Base-by-base conservation (phyloP, 2,329 filamentous ascomycete species). In the Pseudogymnoascus sp. region DNA sequence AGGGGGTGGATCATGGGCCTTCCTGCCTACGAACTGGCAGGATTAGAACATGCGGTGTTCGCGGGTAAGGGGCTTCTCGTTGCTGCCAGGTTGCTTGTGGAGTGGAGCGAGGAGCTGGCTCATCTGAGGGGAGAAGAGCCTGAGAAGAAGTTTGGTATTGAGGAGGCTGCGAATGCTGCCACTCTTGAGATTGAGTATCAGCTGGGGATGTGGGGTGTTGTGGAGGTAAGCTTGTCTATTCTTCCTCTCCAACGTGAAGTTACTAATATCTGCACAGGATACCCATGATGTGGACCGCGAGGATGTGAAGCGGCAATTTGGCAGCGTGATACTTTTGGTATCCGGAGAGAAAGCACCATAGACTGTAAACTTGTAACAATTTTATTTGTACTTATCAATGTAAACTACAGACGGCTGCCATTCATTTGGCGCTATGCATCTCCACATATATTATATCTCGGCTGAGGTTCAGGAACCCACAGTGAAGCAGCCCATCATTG, bases 231-330 rank as follows among this genome's bases (percentile, higher is more conserved):
- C 3, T 59, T 12, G 15, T 41, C 19, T 41, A 59, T 18, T 28
- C 2, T 8, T 26, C 15, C 37, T 55, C 13, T 59, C 18, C 4
- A 18, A 15, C n/a, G 15, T 19, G 15, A 37, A n/a, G 18, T 59
- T 41, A 26, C 57, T 59, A 59, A 59, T 30, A 30, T 26, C 3
- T 56, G 9, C 4, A 8, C 15, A 60, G 72, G 92, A 99, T 74
- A 96, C 92, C 26, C 94, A 99, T 74, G 94, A 99, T 77, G 94
- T 99, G 0, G 88, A 95, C 68, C 89, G 86, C 73, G 92, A 95
- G 73, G 94, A 99, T 73, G 67, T 97, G 65, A 82, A 84, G 70
- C 81, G 92, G 68, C 94, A 97, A 75, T 75, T 97, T 62, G 94
- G 92, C 12, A 95, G 90, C 71, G 89, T 90, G 9, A 80, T 96